phyloP scores from a whole-genome alignment of 1,284 basidiomycete species.

The Pseudozyma sp. region DNA sequence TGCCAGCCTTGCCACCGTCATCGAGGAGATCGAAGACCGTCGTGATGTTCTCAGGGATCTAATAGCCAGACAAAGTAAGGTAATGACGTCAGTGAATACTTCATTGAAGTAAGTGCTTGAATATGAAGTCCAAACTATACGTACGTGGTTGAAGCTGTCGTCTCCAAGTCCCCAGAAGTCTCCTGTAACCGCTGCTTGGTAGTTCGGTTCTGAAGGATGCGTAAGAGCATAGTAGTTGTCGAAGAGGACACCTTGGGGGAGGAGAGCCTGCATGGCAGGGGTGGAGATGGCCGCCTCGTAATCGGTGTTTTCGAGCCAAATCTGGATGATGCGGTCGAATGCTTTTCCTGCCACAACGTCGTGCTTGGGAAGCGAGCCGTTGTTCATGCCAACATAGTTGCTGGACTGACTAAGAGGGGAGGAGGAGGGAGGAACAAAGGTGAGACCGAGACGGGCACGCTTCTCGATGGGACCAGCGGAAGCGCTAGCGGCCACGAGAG shows the following conservation, averaged over 20 bases:
- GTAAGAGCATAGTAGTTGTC: conserved; percentile 74
- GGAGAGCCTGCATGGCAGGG: conserved; percentile 72
- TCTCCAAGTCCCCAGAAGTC: conserved; percentile 75
- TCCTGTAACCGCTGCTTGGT: conserved; percentile 70
- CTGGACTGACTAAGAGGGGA: conserved; percentile 68
- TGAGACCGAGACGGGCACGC: conserved; percentile 63
- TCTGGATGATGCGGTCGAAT: conserved; percentile 74
- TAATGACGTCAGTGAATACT: too few species aligned
- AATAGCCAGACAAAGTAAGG: too few species aligned
- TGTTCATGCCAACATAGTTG: conserved; percentile 70
- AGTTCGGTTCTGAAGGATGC: conserved; percentile 76
- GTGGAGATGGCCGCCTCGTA: conserved; percentile 69
- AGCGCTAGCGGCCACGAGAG: conserved; percentile 72
- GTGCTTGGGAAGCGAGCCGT: conserved; percentile 70
- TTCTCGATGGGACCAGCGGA: conserved; percentile 41
- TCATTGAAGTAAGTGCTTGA: too few species aligned
- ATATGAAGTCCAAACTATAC: too few species aligned
- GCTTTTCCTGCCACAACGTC: conserved; percentile 70
- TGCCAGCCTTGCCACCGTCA: conserved; percentile 70
- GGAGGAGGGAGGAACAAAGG: conserved; percentile 70
- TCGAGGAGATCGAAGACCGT: conserved; percentile 78
- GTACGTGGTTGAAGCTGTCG: conserved; percentile 70
- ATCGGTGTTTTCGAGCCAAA: conserved; percentile 76
- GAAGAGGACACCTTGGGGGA: conserved; percentile 71
- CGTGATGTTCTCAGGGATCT: conserved; percentile 71